Evolutionary conservation across 768 basidiomycete species (phyloP), one percentile per base, ranked within the genome.

Genomic region (Austroboletus eburneus): DNA sequence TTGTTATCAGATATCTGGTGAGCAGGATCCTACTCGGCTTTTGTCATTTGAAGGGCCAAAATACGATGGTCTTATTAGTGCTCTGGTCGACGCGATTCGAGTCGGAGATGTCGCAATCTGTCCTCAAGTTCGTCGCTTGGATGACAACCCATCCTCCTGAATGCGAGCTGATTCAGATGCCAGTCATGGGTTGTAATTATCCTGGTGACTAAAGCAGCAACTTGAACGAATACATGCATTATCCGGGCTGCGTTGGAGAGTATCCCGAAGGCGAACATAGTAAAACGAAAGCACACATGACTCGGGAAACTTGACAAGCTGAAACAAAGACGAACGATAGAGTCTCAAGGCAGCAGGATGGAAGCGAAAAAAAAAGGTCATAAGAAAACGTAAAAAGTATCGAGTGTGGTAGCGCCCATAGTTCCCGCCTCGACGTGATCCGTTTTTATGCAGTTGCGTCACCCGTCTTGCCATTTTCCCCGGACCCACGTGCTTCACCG

Each of bases 401-500:
- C 48, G 39, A 50, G 34, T 51, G 23, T 45, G 43, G 33, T 43
- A 43, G 56, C 17, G 45, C 54, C 61, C 42, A 37, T 36, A 39
- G 41, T 55, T 39, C 46, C 54, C 50, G 46, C 48, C 50, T 49
- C 43, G 45, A 54, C 51, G 12, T 42, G 27, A 29, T 52, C 42
- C 48, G 46, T 36, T 45, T 49, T 65, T 42, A 65, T 54, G 64
- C 49, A 41, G 45, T 41, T 21, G 42, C 20, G 32, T 66, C 63
- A 35, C 57, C 59, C n/a, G 48, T 27, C 43, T 54, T 65, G 17
- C 52, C 52, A 30, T 62, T 64, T 39, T 66, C 64, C 10, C 52
- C 57, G 5, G 64, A 39, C 5, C 61, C 57, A 35, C 64, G 64
- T 21, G 55, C 45, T 33, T 66, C 64, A 3, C 64, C 64, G 17